Evolutionary conservation across 768 basidiomycete species (phyloP).

Genomic region (Asterophora lycoperdoides): DNA sequence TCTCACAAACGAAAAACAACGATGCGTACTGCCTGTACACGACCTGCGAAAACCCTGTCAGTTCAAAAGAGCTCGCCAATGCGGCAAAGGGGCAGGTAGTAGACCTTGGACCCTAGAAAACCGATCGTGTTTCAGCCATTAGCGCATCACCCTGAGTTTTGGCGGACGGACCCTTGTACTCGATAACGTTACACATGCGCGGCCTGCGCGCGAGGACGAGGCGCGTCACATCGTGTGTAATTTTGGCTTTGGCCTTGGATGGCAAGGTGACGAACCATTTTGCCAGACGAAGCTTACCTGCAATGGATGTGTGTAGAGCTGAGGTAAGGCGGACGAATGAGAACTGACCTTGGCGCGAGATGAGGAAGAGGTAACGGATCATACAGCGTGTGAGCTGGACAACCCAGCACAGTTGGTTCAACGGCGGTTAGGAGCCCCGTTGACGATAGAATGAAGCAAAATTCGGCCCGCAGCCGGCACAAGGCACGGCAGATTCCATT

Average conservation of each 20-base stretch:
- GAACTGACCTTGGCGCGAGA: conserved; percentile 81
- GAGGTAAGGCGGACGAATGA: background rate
- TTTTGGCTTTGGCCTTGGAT: conserved; percentile 79
- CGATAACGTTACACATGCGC: conserved; percentile 93
- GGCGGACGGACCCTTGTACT: conserved; percentile 78
- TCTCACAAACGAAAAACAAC: conserved; percentile 78
- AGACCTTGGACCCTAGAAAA: conserved; percentile 27
- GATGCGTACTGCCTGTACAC: conserved; percentile 84
- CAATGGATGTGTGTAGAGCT: background rate
- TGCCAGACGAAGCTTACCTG: conserved; percentile 89
- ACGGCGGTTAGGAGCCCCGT: no score
- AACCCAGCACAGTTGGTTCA: no score
- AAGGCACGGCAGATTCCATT: no score
- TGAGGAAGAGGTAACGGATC: conserved; percentile 92
- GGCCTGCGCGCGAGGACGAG: conserved; percentile 84
- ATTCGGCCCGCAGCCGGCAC: no score
- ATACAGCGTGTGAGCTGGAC: conserved; percentile 29
- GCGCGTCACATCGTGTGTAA: conserved; percentile 94
- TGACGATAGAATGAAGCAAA: no score
- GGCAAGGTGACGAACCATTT: conserved; percentile 94
- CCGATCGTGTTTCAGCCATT: background rate
- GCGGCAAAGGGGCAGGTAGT: conserved; percentile 17
- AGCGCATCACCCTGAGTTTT: background rate
- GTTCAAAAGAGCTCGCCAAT: no score
- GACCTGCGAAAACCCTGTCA: conserved; percentile 38